Evolutionary conservation across 164 flowering plant species (phyloP).

Genomic region (Santalum album): DNA sequence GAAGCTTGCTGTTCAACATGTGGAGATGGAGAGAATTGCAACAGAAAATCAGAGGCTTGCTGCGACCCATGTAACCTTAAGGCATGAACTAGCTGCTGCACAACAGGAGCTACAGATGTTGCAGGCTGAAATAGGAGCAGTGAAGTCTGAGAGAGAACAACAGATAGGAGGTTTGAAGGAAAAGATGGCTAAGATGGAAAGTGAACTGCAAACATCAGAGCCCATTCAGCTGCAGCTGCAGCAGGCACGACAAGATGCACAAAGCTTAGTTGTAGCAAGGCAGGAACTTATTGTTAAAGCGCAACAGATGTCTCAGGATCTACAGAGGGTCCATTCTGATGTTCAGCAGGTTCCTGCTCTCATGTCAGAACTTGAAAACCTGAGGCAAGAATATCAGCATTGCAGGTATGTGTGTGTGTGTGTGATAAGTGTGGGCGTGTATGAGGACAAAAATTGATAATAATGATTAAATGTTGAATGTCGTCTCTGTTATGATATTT

Average conservation of each 20-base stretch:
- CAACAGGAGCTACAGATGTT: conserved; percentile 76
- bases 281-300: conserved; percentile 64
- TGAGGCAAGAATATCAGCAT: conserved; percentile 83
- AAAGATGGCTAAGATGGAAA: conserved; percentile 67
- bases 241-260: conserved; percentile 76
- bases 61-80: conserved; percentile 65
- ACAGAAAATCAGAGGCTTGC: conserved; percentile 92
- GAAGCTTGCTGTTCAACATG: conserved; percentile 70
- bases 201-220: conserved; percentile 53
- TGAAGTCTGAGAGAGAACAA: conserved; percentile 69
- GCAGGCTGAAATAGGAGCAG: conserved; percentile 51
- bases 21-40: conserved; percentile 74
- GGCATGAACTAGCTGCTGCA: conserved; percentile 85
- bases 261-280: conserved; percentile 49
- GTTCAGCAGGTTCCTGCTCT: conserved; percentile 65
- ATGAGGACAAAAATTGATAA: neutral
- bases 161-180: conserved; percentile 53
- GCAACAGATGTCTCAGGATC: conserved; percentile 66
- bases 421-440: conserved; percentile 2
- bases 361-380: conserved; percentile 69
- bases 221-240: conserved; percentile 64
- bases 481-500: no score
- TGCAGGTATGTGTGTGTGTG: conserved; percentile 83
- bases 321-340: conserved; percentile 64
- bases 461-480: no score